Evolutionary conservation across 208 protist genomes (phyloP).

Genomic region (Vickermania spadyakhi): DNA sequence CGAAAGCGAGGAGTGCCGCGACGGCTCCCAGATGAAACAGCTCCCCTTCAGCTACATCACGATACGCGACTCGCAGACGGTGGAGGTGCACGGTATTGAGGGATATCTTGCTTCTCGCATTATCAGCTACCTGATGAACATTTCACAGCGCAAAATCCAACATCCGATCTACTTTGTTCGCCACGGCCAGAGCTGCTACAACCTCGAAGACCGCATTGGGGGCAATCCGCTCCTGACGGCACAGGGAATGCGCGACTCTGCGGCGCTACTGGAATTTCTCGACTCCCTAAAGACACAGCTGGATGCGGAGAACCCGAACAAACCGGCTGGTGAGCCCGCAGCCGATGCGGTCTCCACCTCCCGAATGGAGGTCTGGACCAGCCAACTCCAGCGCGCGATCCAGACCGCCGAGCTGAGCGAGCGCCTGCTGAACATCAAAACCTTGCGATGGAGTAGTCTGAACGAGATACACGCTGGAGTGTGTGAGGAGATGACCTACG

Average conservation of each 20-base stretch:
- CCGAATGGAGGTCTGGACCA: slow-evolving; percentile 78
- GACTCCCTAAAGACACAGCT: slow-evolving; percentile 53
- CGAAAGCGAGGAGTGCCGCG: slow-evolving; percentile 2
- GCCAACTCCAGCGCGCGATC: slow-evolving; percentile 71
- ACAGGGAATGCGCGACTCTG: slow-evolving; percentile 61
- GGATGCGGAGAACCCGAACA: not conserved
- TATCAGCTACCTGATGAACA: slow-evolving; percentile 78
- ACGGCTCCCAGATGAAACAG: slow-evolving; percentile 1
- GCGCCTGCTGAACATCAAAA: slow-evolving; percentile 51
- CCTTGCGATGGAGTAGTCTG: slow-evolving; percentile 70
- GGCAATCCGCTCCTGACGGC: slow-evolving; percentile 67
- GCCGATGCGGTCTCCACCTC: slow-evolving; percentile 10
- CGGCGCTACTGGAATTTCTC: slow-evolving; percentile 65
- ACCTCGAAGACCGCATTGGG: slow-evolving; percentile 81
- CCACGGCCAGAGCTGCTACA: slow-evolving; percentile 81
- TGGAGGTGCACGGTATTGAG: slow-evolving; percentile 61
- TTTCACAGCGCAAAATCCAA: slow-evolving; percentile 74
- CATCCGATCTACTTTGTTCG: slow-evolving; percentile 88
- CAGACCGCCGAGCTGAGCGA: slow-evolving; percentile 72
- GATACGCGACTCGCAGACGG: slow-evolving; percentile 33
- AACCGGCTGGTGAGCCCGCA: not conserved
- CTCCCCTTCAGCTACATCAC: slow-evolving; percentile 33
- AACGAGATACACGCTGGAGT: slow-evolving; percentile 88
- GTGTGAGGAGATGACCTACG: slow-evolving; percentile 82
- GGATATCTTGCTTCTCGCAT: slow-evolving; percentile 72